Evolutionary conservation across 306 rosid genomes (phyloP), one percentile per base, ranked within the genome.

Genomic region (Trichosanthes cucumerina): DNA sequence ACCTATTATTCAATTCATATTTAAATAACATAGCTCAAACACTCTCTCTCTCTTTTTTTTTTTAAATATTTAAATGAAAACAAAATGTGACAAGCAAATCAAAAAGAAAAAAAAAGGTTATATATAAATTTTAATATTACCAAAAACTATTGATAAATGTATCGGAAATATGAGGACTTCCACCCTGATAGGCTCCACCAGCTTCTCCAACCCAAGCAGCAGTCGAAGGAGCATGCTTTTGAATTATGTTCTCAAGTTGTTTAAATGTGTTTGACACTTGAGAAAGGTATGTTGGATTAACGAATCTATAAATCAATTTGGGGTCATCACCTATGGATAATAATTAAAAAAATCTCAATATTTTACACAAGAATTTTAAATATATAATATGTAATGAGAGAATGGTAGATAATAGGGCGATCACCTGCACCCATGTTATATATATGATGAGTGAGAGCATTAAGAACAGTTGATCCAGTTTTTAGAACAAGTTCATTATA

Each of bases 131-230:
- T 43, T n/a, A n/a, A n/a, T 3, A 43, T 49, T 91, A 93, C 96
- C 96, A 91, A 80, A 93, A 91, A 90, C 98, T 90, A 85, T 91
- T 66, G 59, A 93, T 79, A 85, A 86, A 91, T 74, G 92, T 81
- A 85, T 90, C 80, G 33, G 97, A 93, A 78, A 93, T 89, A 74
- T 86, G 7, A 78, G 63, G 91, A 52, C 96, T 89, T 0, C 97
- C 97, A 41, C 97, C 91, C 75, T 91, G 91, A 85, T 36, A 93
- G 18, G 98, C 86, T 91, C 91, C 98, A 56, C 98, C 98, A n/a
- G 98, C 86, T 91, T 93, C 98, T 56, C 97, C 98, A 64, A 93
- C 93, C 98, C 98, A 93, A 60, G 92, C 88, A 65, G 85, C 19
- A 53, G 59, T 3, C 26, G 11, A 82, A 83, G 93, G 93, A 12